Percentiles rank a stretch among this genome's conserved stretches.
Evolutionary conservation across 352 stramenopile species (phyloP).

Genomic region (Phytophthora sojae): DNA sequence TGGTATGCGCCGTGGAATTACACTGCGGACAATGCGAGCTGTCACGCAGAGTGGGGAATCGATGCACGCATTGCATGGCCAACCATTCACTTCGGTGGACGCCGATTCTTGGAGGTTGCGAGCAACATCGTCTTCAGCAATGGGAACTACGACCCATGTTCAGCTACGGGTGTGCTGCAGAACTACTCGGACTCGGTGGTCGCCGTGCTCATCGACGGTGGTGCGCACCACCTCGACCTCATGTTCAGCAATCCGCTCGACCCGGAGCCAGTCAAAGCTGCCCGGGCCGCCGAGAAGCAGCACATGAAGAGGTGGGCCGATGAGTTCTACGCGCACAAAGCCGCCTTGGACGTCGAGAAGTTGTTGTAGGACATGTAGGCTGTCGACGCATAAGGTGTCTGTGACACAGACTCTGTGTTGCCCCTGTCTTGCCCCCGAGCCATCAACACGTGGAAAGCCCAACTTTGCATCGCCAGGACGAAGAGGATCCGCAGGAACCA

Average conservation of each 20-base stretch:
- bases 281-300: slow-evolving; percentile 52
- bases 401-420: no score
- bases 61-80: slow-evolving; percentile 47
- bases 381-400: no score
- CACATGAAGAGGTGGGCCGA: slow-evolving; percentile 69
- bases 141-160: slow-evolving; percentile 90
- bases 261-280: slow-evolving; percentile 47
- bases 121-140: slow-evolving; percentile 95
- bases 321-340: slow-evolving; percentile 39
- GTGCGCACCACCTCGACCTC: slow-evolving; percentile 83
- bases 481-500: slow-evolving; percentile 12
- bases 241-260: slow-evolving; percentile 81
- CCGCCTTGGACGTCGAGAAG: no score
- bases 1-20: slow-evolving; percentile 48
- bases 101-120: slow-evolving; percentile 32
- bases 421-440: no score
- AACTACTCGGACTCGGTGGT: slow-evolving; percentile 60
- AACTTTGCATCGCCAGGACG: slow-evolving; percentile 27
- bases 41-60: slow-evolving; percentile 52
- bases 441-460: slow-evolving; percentile 6
- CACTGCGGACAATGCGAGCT: slow-evolving; percentile 44
- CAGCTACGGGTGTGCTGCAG: slow-evolving; percentile 70
- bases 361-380: no score
- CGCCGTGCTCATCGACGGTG: slow-evolving; percentile 51
- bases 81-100: slow-evolving; percentile 53